Percentiles rank a stretch among this genome's conserved stretches.
Evolutionary conservation across 345 rosid genomes (phyloP).

Genomic region (Eutrema heterophyllum): DNA sequence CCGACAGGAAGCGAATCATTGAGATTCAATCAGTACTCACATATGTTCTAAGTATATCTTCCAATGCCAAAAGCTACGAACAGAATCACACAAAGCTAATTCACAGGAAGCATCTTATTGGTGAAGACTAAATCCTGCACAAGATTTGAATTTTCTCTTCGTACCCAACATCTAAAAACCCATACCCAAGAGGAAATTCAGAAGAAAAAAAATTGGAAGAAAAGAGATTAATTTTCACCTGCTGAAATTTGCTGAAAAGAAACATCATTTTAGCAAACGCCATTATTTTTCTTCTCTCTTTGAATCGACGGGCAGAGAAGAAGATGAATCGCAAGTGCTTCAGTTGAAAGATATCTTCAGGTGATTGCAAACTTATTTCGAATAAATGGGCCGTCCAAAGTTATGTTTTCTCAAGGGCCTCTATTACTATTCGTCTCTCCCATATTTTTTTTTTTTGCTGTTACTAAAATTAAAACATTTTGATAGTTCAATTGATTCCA

Average conservation of each 20-base stretch:
- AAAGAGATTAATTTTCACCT: conserved; percentile 12
- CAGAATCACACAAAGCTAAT: background rate
- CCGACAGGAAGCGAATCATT: background rate
- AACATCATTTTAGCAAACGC: conserved; percentile 25
- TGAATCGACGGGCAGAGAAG: background rate
- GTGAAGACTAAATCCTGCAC: background rate
- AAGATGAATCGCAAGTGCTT: background rate
- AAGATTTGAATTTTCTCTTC: conserved; percentile 4
- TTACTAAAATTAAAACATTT: no score
- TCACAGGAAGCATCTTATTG: background rate
- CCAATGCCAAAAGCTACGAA: background rate
- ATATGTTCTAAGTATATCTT: background rate
- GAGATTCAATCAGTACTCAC: background rate
- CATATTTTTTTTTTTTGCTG: no score
- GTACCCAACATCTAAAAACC: background rate
- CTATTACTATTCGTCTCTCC: background rate
- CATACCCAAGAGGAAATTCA: background rate
- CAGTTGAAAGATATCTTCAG: background rate
- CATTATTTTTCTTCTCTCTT: background rate
- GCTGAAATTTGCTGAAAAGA: conserved; percentile 36
- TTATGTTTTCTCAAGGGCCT: background rate
- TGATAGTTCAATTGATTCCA: background rate
- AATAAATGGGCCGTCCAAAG: background rate
- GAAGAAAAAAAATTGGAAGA: background rate
- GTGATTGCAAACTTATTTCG: background rate